These are phyloP conservation scores for Phytophthora pisi DNA, from an alignment of 352 stramenopile genomes.

Conservation along the genomic window DNA sequence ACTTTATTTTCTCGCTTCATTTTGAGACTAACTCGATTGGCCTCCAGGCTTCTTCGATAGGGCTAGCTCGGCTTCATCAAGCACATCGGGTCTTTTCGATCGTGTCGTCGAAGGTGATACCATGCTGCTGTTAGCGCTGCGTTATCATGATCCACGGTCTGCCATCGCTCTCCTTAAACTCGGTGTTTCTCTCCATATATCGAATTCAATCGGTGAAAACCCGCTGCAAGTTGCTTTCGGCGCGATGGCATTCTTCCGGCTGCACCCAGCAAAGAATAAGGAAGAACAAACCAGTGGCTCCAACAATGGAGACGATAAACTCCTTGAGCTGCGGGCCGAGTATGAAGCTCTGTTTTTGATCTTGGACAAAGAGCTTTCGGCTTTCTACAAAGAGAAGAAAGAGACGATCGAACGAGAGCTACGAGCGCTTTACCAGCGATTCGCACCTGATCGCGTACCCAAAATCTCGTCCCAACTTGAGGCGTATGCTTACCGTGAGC, in stretches of 20 bases:
- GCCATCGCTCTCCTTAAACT: constrained; percentile 41
- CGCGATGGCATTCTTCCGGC: constrained; percentile 35
- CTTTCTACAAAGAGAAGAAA: constrained; percentile 39
- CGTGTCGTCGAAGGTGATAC: constrained; percentile 54
- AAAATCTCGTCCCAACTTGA: constrained; percentile 61
- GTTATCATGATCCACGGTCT: constrained; percentile 41
- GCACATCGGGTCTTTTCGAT: constrained; percentile 37
- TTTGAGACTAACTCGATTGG: not conserved
- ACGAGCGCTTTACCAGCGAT: constrained; percentile 44
- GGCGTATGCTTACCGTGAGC: constrained; percentile 58
- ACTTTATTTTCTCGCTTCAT: not conserved
- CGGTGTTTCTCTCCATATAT: constrained; percentile 33
- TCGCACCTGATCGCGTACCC: constrained; percentile 54
- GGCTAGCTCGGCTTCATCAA: not conserved
- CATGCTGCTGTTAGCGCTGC: constrained; percentile 55
- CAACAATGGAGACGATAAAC: not conserved
- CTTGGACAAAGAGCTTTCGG: constrained; percentile 29
- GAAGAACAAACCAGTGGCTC: constrained; percentile 6
- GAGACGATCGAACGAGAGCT: constrained; percentile 34
- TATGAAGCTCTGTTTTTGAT: constrained; percentile 46
- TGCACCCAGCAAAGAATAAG: constrained; percentile 22
- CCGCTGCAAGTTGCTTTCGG: constrained; percentile 47
- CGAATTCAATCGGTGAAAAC: constrained; percentile 40
- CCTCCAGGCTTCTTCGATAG: constrained; percentile 62
- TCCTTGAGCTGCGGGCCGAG: constrained; percentile 20